Evolutionary conservation across 1,284 basidiomycete species (phyloP), one percentile per base, ranked within the genome.

Genomic region (Fomes fomentarius): DNA sequence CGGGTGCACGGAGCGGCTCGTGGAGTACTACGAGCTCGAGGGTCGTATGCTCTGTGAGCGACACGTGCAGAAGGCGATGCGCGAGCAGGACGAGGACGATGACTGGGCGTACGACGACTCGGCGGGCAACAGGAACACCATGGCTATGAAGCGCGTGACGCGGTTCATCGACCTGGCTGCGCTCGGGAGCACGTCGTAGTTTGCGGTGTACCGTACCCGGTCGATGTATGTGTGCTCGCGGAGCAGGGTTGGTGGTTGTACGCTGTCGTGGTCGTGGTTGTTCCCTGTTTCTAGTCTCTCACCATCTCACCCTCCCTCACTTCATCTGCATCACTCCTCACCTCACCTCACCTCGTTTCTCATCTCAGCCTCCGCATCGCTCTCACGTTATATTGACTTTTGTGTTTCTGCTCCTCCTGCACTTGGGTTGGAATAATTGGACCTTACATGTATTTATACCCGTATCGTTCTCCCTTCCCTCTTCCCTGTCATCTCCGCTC

Each of bases 21-120:
- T 79, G 60, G 93, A 94, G 67, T 95, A 95, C 66, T 95, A 89
- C 83, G 93, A 94, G 68, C 78, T 93, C 12, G 89, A 88, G 48
- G 88, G 89, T 9, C 75, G 81, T 66, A 90, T 93, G 83, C 74
- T 90, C 51, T 95, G 93, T 68, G 91, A 94, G 72, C 73, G 77
- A 48, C 93, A 95, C 71, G 87, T 80, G 42, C 62, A 65, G 56
- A 70, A 67, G 68, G 72, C 51, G 68, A 66, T 57, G 74, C 61
- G 69, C 46, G 71, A 67, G 47, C 70, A 61, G 52, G 69, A 67
- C 42, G 64, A 64, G 39, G 62, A 64, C 48, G 52, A 47, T 24
- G 69, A 68, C 48, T 71, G 68, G n/a, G n/a, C n/a, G 62, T 68
- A 64, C 69, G 68, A 66, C 43, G 67, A 66, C 59, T 57, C 47